A percentile compares a stretch with the other conserved stretches of the same genome.
These are phyloP conservation scores for Malassezia pachydermatis DNA, from an alignment of 1,284 basidiomycete genomes.

Conservation along the genomic window DNA sequence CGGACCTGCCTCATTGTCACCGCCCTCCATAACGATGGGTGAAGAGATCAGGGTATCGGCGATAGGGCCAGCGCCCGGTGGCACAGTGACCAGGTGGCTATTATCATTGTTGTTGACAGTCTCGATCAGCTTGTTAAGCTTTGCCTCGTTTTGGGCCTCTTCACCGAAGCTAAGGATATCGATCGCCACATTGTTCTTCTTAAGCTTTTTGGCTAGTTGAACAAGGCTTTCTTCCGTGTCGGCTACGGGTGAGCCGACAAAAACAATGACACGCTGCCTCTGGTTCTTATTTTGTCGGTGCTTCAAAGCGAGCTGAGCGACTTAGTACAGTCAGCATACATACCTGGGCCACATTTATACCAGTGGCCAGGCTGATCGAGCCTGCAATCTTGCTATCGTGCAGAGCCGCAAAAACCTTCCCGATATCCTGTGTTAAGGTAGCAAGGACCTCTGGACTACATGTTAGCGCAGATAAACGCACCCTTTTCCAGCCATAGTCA, in stretches of 20 bases:
- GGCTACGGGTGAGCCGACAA: slow-evolving; percentile 68
- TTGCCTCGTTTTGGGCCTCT: slow-evolving; percentile 54
- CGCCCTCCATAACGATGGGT: slow-evolving; percentile 70
- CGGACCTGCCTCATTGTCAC: slow-evolving; percentile 51
- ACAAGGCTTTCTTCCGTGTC: slow-evolving; percentile 49
- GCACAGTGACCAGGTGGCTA: slow-evolving; percentile 66
- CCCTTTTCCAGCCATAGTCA: slow-evolving; percentile 73
- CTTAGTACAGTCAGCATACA: too few relatives aligned
- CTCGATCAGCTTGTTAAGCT: slow-evolving; percentile 67
- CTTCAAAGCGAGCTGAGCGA: slow-evolving; percentile 92
- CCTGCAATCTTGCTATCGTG: slow-evolving; percentile 69
- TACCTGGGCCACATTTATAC: slow-evolving; percentile 79
- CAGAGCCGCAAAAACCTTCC: slow-evolving; percentile 73
- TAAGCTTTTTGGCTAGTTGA: slow-evolving; percentile 86
- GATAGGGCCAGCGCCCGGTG: slow-evolving; percentile 61
- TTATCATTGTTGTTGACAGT: slow-evolving; percentile 68
- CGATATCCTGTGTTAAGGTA: slow-evolving; percentile 86
- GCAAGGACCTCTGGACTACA: slow-evolving; percentile 75
- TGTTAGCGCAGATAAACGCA: background rate
- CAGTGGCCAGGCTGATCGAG: slow-evolving; percentile 70
- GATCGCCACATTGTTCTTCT: slow-evolving; percentile 97
- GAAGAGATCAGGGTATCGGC: slow-evolving; percentile 75
- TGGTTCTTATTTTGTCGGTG: slow-evolving; percentile 98
- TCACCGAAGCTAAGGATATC: slow-evolving; percentile 70
- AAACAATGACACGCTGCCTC: slow-evolving; percentile 84